Base-by-base conservation (phyloP, 2,329 filamentous ascomycete species). In the Monilinia aucupariae region DNA sequence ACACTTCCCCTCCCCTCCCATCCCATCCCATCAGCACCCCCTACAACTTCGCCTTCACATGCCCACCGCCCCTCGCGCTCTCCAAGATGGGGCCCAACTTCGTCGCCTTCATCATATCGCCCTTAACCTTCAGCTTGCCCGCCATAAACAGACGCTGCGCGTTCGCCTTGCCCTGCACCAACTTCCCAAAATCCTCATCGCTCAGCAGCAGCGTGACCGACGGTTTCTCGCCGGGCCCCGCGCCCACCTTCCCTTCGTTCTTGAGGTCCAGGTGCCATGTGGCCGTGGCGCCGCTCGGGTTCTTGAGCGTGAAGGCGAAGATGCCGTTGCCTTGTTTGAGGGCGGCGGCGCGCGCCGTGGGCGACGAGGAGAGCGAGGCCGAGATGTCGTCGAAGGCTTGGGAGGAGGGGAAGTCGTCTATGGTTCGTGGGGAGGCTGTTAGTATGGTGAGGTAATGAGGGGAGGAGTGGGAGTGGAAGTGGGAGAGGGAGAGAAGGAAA, bases 51-150 rank as follows among this genome's bases (percentile, higher is more conserved):
- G 61, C 61, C 47, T 60, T 63, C 0, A 60, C 59, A 2, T n/a
- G 1, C 20, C 5, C 34, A 1, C 30, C 55, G 6, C 17, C 45
- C 20, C 53, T 55, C 13, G 61, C 61, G 27, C 53, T 60, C 48
- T 63, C 59, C 47, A 63, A 43, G 25, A 63, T 63, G 20, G 61
- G 55, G 32, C 97, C 92, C 78, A 97, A 85, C 86, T 96, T 96
- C 65, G 92, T 97, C 45, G 94, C 90, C 85, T 97, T 97, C 93
- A 97, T 97, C 66, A 97, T 86, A 76, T 97, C 92, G 67, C 94
- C 94, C 85, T 92, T 96, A 75, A 97, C 85, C 89, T 97, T 99
- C 74, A 99, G 82, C 83, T 96, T 97, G 72, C 94, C 94, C n/a
- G 85, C 85, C 93, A 99, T 97, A 80, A 97, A 74, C 45, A 99